Conservation (phyloP, 192 early-diverging fungal genomes). For the Backusella australiensis region DNA sequence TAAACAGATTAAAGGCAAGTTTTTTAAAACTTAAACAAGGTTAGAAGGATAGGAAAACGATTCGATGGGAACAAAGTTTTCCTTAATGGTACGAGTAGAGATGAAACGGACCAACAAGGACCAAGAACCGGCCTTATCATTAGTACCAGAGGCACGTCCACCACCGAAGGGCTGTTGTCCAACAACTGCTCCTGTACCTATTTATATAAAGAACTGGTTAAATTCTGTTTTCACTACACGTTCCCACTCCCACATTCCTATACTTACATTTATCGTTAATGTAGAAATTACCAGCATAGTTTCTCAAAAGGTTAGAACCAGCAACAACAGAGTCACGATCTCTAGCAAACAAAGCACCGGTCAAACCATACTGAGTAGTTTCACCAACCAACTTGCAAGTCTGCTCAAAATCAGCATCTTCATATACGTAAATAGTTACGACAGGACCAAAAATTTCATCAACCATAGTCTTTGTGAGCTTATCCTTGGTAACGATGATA, state of each 20-base stretch:
- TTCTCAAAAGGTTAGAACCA: conserved; percentile 73
- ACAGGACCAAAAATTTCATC: conserved; percentile 98
- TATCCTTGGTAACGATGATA: conserved; percentile 83
- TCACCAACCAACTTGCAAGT: conserved; percentile 73
- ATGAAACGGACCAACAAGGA: conserved; percentile 73
- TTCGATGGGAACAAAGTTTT: conserved; percentile 84
- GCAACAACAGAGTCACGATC: conserved; percentile 77
- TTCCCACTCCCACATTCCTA: background rate
- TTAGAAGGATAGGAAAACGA: conserved; percentile 90
- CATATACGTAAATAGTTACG: conserved; percentile 89
- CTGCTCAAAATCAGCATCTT: conserved; percentile 73
- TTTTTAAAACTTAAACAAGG: conserved; percentile 18
- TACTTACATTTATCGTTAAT: conserved; percentile 91
- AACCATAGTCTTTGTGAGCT: conserved; percentile 79
- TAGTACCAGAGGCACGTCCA: conserved; percentile 91
- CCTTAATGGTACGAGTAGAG: conserved; percentile 94
- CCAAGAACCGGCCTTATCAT: conserved; percentile 96
- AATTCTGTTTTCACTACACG: background rate
- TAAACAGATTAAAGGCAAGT: background rate
- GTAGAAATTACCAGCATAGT: conserved; percentile 97
- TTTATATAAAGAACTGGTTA: background rate
- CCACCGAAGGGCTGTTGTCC: conserved; percentile 99
- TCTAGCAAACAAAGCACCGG: conserved; percentile 87
- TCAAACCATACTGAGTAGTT: conserved; percentile 87
- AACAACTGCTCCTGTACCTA: conserved; percentile 87